Conservation (phyloP, 2,329 filamentous ascomycete species). For the Fusarium sarcochroum region DNA sequence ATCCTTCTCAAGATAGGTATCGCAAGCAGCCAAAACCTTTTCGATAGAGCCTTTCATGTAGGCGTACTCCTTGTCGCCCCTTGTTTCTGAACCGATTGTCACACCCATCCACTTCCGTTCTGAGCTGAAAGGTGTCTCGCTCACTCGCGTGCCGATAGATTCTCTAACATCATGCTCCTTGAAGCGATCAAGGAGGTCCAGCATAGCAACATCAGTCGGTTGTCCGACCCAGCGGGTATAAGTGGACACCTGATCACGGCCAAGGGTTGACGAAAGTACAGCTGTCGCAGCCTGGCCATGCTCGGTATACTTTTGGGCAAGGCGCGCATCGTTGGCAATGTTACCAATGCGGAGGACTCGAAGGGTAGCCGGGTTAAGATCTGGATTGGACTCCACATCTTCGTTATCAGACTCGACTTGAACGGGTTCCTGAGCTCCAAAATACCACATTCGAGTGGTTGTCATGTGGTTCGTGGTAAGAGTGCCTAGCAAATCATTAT, state of each 20-base stretch:
- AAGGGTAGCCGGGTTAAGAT: conserved; percentile 76
- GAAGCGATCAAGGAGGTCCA: conserved; percentile 92
- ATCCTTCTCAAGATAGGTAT: conserved; percentile 89
- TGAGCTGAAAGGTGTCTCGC: conserved; percentile 95
- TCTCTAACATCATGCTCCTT: conserved; percentile 93
- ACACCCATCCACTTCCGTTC: conserved; percentile 99
- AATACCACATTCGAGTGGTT: conserved; percentile 96
- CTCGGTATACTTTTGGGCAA: conserved; percentile 80
- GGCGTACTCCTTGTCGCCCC: conserved; percentile 80
- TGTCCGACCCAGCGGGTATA: conserved; percentile 96
- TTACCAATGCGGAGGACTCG: conserved; percentile 93
- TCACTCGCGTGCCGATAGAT: conserved; percentile 83
- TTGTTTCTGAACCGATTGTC: conserved; percentile 76
- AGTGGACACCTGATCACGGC: conserved; percentile 67
- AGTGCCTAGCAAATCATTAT: conserved; percentile 70
- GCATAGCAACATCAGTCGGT: conserved; percentile 96
- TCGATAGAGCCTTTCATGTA: conserved; percentile 98
- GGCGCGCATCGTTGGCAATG: conserved; percentile 92
- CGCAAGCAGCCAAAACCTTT: conserved; percentile 86
- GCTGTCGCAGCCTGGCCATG: conserved; percentile 78
- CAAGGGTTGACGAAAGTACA: conserved; percentile 87
- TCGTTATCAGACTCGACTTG: conserved; percentile 70
- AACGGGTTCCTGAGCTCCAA: conserved; percentile 72
- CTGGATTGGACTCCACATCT: conserved; percentile 67
- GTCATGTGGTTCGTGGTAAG: conserved; percentile 99